Percentiles rank a stretch among this genome's conserved stretches.
These are phyloP conservation scores for Candida piceae DNA, from an alignment of 805 yeast genomes.

Conservation along the genomic window DNA sequence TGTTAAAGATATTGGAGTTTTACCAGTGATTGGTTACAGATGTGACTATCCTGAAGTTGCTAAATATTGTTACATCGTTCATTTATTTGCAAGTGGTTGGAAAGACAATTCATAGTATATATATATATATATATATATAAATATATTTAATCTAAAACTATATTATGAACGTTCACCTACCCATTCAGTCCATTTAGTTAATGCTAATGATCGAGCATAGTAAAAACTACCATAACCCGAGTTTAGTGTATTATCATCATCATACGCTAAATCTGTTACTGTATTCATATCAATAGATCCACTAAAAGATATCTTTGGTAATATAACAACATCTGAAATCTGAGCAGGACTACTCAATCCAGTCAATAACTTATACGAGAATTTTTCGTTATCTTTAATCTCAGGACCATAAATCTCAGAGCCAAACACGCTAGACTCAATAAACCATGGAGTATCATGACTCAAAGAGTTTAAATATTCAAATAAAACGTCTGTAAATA, in stretches of 20 bases:
- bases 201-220: constrained; percentile 24
- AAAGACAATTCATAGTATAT: constrained; percentile 2
- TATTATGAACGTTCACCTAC: too few species aligned
- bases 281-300: constrained; percentile 8
- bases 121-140: too few species aligned
- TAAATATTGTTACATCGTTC: constrained; percentile 22
- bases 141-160: too few species aligned
- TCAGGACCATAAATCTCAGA: constrained; percentile 13
- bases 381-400: constrained; percentile 3
- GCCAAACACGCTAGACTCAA: too few species aligned
- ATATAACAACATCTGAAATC: constrained; percentile 12
- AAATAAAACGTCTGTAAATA: constrained; percentile 20
- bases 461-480: constrained; percentile 16
- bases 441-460: too few species aligned
- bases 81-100: constrained; percentile 18
- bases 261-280: background rate
- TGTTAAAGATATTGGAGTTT: constrained; percentile 13
- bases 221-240: constrained; percentile 11
- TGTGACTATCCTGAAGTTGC: constrained; percentile 20
- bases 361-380: constrained; percentile 15
- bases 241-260: constrained; percentile 4
- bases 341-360: constrained; percentile 13
- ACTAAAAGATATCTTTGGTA: constrained; percentile 16
- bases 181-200: constrained; percentile 9
- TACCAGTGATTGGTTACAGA: constrained; percentile 12